Base-by-base conservation (phyloP, 768 basidiomycete species). In the Sporobolomyces phaffii region DNA sequence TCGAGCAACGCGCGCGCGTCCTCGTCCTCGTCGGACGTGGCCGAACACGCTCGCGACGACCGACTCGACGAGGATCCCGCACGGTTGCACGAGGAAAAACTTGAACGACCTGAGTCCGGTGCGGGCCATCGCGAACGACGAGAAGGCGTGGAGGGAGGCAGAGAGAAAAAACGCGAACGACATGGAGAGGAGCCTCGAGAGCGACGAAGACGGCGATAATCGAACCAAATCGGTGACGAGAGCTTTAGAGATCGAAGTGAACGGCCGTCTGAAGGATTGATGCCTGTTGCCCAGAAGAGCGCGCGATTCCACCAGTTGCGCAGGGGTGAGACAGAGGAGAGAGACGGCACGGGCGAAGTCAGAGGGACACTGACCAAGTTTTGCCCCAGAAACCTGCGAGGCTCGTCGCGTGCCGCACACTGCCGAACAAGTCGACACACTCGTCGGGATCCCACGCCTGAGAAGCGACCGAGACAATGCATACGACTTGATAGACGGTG, bases 181-280 rank as follows among this genome's bases (percentile, higher is more conserved):
- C 43, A 33, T 5, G 31, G 18, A 4, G 29, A 34, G 5, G 43
- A 29, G 17, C 20, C 7, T 15, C 18, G 43, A 3, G 41, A 58
- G 2, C 29, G 11, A 43, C 2, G 43, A 58, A 18, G 43, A 9
- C 5, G 43, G 43, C 28, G 20, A 34, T 15, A 22, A 11, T 28
- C 29, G 50, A 17, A 22, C 31, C 10, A 33, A 2, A 22, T 17
- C 11, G 2, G 9, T 8, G 40, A 45, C 40, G 56, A 58, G 9
- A 28, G 20, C 31, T 9, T 26, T 2, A 2, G 54, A 22, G n/a
- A 58, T 58, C 43, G 56, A 58, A 10, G 43, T 33, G 43, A 58
- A 58, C 4, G 56, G 56, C 5, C 56, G 41, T 8, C 56, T 43
- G 31, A 58, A 58, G 4, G 56, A 58, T 45, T 58, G 56, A 47